Evolutionary conservation across 805 yeast species (phyloP).

Genomic region (Saturnispora mendoncae): DNA sequence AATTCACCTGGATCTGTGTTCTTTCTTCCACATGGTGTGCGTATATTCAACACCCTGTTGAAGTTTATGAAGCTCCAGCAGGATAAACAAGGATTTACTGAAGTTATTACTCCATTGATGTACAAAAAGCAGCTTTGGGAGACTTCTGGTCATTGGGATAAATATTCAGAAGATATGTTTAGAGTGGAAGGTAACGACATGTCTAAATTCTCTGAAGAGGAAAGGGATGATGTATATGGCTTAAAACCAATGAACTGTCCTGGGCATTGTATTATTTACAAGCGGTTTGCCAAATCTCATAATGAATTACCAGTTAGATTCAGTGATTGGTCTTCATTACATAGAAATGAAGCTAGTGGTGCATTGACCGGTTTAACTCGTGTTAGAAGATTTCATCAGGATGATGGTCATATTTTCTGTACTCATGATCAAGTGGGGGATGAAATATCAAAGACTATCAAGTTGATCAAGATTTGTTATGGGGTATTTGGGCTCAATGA

Average conservation of each 20-base stretch:
- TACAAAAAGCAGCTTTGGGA: constrained; percentile 82
- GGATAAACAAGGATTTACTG: constrained; percentile 72
- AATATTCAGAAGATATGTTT: constrained; percentile 92
- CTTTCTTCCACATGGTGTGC: constrained; percentile 87
- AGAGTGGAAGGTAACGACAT: constrained; percentile 57
- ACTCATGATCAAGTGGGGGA: constrained; percentile 60
- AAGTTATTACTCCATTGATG: constrained; percentile 86
- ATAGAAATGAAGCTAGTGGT: constrained; percentile 91
- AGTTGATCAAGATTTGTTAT: constrained; percentile 69
- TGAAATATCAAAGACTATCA: constrained; percentile 67
- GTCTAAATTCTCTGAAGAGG: constrained; percentile 29
- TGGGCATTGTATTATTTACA: constrained; percentile 79
- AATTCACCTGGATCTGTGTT: constrained; percentile 87
- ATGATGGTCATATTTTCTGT: constrained; percentile 96
- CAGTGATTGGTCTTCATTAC: constrained; percentile 86
- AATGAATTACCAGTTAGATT: constrained; percentile 79
- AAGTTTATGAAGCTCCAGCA: constrained; percentile 83
- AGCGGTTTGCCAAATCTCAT: constrained; percentile 67
- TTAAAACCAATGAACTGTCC: constrained; percentile 48
- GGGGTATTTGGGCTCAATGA: constrained; percentile 50
- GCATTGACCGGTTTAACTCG: constrained; percentile 88
- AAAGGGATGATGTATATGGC: constrained; percentile 45
- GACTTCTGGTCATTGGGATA: constrained; percentile 91
- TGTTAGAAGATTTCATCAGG: constrained; percentile 93
- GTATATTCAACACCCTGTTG: constrained; percentile 70